phyloP scores from a whole-genome alignment of 257 asterid species.

The Scutellaria barbata region DNA sequence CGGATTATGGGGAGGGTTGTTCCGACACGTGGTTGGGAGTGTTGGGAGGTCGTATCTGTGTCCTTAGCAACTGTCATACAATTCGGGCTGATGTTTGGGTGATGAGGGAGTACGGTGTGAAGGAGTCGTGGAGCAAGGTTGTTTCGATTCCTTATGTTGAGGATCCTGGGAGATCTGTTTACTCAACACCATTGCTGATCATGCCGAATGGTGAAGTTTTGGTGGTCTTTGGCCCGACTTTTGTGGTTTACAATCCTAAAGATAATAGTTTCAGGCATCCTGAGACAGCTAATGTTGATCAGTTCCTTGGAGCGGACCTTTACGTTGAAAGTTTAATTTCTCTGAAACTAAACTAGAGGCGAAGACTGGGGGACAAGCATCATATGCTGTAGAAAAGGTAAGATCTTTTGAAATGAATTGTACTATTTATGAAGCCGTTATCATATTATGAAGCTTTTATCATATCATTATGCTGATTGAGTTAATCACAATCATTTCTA shows the following conservation, averaged over 20 bases:
- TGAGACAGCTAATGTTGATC: slow-evolving; percentile 7
- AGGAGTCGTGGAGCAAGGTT: slow-evolving; percentile 52
- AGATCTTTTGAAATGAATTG: neutral
- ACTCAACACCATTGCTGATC: slow-evolving; percentile 39
- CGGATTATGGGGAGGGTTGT: slow-evolving; percentile 39
- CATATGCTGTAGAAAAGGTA: slow-evolving; percentile 10
- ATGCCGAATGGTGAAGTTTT: slow-evolving; percentile 45
- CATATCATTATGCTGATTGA: neutral
- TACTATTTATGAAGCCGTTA: neutral
- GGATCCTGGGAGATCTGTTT: slow-evolving; percentile 17
- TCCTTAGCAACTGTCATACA: slow-evolving; percentile 33
- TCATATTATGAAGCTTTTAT: neutral
- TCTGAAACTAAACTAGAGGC: slow-evolving; percentile 12
- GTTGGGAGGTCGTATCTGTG: slow-evolving; percentile 43
- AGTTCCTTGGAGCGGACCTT: slow-evolving; percentile 38
- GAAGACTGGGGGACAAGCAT: neutral
- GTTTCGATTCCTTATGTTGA: slow-evolving; percentile 38
- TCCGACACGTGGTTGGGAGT: slow-evolving; percentile 37
- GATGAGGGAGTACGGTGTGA: slow-evolving; percentile 52
- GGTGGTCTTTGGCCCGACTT: slow-evolving; percentile 30
- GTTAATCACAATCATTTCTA: neutral
- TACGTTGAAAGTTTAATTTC: slow-evolving; percentile 58
- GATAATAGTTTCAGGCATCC: slow-evolving; percentile 36
- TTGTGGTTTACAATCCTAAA: slow-evolving; percentile 45
- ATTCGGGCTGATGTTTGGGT: slow-evolving; percentile 50